Evolutionary conservation across 177 flowering plant genomes (phyloP), one percentile per base, ranked within the genome.

Genomic region (Tripterygium wilfordii): DNA sequence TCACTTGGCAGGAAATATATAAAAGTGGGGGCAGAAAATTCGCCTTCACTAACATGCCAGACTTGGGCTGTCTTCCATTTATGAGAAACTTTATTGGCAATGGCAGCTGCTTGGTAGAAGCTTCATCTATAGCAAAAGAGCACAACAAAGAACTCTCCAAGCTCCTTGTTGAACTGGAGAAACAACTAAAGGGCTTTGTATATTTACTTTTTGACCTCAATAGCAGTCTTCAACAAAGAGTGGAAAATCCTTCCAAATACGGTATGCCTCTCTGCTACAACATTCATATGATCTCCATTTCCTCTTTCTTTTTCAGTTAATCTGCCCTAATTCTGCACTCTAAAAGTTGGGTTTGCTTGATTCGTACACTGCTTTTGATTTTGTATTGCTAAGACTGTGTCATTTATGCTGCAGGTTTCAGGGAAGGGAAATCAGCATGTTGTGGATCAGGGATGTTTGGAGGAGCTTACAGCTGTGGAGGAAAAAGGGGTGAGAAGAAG

Each of bases 381-480:
- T 21, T 22, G 13, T 17, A 9, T 6, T 25, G 10, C 6, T 18
- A 27, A 10, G 16, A 16, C 33, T 41, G 16, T 21, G 18, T 31
- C 6, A 39, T n/a, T n/a, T n/a, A n/a, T n/a, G n/a, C n/a, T 53
- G 62, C 27, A 74, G 76, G 80, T 20, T 71, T 71, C 39, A 63
- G 51, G 54, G 67, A 64, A 43, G 78, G 64, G 16, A 42, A 61
- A 31, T 30, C 35, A 13, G 71, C 77, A n/a, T 68, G 74, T 40
- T 72, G 77, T 48, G 77, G 77, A 13, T 43, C 58, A 4, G 77
- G 77, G 24, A 20, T 5, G 28, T 68, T 26, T 29, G 25, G 71
- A 31, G 77, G 71, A 42, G 51, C 57, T 2, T 53, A 24, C 51
- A 72, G 71, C 54, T 72, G 77, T 32, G 74, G 77, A 39, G 66